phyloP scores from a whole-genome alignment of 352 stramenopile genomes.

The Saprolegnia diclina region DNA sequence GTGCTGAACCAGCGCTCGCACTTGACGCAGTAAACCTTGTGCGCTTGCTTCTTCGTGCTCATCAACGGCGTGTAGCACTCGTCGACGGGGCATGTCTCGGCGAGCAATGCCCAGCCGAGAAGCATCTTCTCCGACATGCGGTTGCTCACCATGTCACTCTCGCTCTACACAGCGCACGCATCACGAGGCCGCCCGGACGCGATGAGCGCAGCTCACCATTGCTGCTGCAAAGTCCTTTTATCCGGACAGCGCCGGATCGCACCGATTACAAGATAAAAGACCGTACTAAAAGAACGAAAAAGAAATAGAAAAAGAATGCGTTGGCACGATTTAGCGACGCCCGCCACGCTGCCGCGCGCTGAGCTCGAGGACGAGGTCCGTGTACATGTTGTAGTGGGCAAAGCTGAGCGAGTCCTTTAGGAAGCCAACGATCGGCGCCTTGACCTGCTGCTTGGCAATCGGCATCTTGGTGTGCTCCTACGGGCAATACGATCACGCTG shows the following conservation, averaged over 20 bases:
- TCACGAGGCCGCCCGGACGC: background rate
- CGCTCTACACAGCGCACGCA: background rate
- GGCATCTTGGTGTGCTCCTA: slow-evolving; percentile 86
- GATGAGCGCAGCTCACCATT: background rate
- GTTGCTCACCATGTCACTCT: slow-evolving; percentile 9
- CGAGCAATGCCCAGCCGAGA: slow-evolving; percentile 16
- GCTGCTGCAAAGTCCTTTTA: background rate
- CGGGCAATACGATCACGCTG: background rate
- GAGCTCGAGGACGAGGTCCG: slow-evolving; percentile 60
- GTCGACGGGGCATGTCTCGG: slow-evolving; percentile 10
- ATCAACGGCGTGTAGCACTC: slow-evolving; percentile 20
- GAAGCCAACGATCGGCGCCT: slow-evolving; percentile 81
- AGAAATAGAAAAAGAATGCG: too few relatives aligned
- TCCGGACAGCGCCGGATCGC: background rate
- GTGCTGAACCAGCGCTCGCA: slow-evolving; percentile 24
- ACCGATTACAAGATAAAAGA: background rate
- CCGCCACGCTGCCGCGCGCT: slow-evolving; percentile 76
- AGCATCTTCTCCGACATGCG: slow-evolving; percentile 26
- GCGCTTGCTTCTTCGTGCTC: slow-evolving; percentile 13
- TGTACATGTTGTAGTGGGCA: slow-evolving; percentile 84
- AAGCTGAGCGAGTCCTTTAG: slow-evolving; percentile 85
- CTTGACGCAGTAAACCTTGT: slow-evolving; percentile 20
- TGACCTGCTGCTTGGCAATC: slow-evolving; percentile 95
- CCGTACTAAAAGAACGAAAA: too few relatives aligned
- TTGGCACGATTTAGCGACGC: slow-evolving; percentile 35